Evolutionary conservation across 139 green algal species (phyloP).

Genomic region (Chlamydomonas eustigma): DNA sequence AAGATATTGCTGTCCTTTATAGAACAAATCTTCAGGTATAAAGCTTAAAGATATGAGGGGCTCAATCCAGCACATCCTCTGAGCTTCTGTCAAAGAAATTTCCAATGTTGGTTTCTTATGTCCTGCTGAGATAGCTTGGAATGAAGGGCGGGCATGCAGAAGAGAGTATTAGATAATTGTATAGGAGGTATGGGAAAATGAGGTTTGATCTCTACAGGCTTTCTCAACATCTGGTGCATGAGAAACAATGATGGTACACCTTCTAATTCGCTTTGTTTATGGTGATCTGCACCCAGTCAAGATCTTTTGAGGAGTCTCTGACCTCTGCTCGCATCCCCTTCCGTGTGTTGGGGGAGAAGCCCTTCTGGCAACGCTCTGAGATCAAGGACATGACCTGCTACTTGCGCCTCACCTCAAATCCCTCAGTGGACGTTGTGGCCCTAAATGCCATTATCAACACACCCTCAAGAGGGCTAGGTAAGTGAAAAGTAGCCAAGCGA

Average conservation of each 20-base stretch:
- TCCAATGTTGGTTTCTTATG: too few relatives aligned
- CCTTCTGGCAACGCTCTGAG: conserved; percentile 41
- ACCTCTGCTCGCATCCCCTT: conserved; percentile 32
- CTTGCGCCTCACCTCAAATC: conserved; percentile 42
- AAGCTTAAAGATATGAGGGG: too few relatives aligned
- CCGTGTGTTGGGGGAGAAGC: conserved; percentile 40
- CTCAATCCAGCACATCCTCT: too few relatives aligned
- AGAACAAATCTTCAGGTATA: conserved; percentile 6
- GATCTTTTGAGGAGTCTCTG: conserved; percentile 41
- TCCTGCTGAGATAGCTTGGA: too few relatives aligned
- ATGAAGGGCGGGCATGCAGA: too few relatives aligned
- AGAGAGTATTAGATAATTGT: too few relatives aligned
- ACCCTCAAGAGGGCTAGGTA: conserved; percentile 37
- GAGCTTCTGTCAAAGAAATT: too few relatives aligned
- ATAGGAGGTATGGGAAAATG: too few relatives aligned
- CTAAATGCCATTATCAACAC: conserved; percentile 55
- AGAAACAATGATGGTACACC: too few relatives aligned
- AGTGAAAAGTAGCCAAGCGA: too few relatives aligned
- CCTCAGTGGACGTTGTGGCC: conserved; percentile 37
- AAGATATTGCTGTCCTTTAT: conserved; percentile 2
- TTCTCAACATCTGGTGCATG: conserved; percentile 2
- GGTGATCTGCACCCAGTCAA: conserved; percentile 32
- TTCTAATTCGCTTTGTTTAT: conserved; percentile 53
- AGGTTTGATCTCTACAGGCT: conserved; percentile 11
- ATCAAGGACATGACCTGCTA: conserved; percentile 56